Evolutionary conservation across 441 rosid genomes (phyloP).

Genomic region (Omphalea diandra): DNA sequence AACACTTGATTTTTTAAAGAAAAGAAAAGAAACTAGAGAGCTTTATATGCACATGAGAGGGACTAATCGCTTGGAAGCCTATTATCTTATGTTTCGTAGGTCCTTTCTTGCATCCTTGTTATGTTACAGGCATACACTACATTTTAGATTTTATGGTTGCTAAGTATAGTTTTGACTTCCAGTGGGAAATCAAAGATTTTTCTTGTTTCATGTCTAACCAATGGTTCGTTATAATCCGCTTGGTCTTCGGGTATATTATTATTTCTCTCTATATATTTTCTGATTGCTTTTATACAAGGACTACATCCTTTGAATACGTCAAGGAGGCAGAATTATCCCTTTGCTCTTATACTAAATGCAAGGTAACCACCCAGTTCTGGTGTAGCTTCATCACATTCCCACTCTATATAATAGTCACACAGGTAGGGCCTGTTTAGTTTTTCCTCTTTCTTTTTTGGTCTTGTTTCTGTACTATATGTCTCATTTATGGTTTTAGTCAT

Average conservation of each 20-base stretch:
- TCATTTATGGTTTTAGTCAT: not conserved
- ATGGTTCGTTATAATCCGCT: conserved; percentile 32
- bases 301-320: not conserved
- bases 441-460: not conserved
- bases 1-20: too few species aligned
- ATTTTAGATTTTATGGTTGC: not conserved
- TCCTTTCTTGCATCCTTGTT: too few species aligned
- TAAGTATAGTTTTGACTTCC: conserved; percentile 15
- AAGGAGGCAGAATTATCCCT: too few species aligned
- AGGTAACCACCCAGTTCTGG: conserved; percentile 59
- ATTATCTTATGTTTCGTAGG: too few species aligned
- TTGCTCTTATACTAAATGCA: too few species aligned
- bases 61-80: too few species aligned
- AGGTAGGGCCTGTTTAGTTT: conserved; percentile 32
- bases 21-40: too few species aligned
- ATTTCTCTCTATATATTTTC: not conserved
- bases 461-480: conserved; percentile 2
- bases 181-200: conserved; percentile 67
- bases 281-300: not conserved
- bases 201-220: conserved; percentile 57
- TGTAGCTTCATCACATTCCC: conserved; percentile 72
- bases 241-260: conserved; percentile 60
- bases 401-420: conserved; percentile 55
- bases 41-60: too few species aligned
- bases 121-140: too few species aligned